phyloP scores from a whole-genome alignment of 2,329 filamentous ascomycete genomes.

The Talaromyces sp. region DNA sequence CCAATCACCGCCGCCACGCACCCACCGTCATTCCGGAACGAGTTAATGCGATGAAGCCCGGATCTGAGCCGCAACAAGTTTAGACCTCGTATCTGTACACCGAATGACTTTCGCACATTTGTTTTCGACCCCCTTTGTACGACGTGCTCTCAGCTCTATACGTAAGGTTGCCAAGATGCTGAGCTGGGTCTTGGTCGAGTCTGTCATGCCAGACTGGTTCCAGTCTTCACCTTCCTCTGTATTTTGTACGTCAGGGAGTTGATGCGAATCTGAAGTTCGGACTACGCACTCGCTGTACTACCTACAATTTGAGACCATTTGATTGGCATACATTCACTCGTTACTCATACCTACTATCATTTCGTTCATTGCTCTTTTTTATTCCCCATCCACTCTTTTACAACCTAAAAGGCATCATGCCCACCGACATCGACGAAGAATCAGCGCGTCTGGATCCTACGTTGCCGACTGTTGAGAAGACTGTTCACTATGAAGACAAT shows the following conservation, averaged over 20 bases:
- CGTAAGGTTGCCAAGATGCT: not conserved
- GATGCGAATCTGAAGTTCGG: not conserved
- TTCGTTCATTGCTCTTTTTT: not conserved
- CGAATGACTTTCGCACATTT: not conserved
- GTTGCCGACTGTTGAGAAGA: slow-evolving; percentile 74
- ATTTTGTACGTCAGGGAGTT: not conserved
- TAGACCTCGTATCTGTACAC: not conserved
- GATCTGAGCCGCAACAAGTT: slow-evolving; percentile 9
- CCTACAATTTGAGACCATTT: not conserved
- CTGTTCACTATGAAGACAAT: slow-evolving; percentile 44
- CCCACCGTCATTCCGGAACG: not conserved
- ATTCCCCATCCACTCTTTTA: not conserved
- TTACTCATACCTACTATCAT: not conserved
- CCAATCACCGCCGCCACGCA: not conserved
- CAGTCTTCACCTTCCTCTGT: not conserved
- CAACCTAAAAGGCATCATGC: not conserved
- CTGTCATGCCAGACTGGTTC: not conserved
- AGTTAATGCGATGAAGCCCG: not conserved
- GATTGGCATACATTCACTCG: not conserved
- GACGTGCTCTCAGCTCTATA: not conserved
- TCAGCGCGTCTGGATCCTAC: slow-evolving; percentile 39
- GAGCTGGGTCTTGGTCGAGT: not conserved
- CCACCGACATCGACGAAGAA: slow-evolving; percentile 7
- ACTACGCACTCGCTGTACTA: not conserved
- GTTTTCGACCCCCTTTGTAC: not conserved